Evolutionary conservation across 2,329 filamentous ascomycete species (phyloP).

Genomic region (Cytospora piceicola): DNA sequence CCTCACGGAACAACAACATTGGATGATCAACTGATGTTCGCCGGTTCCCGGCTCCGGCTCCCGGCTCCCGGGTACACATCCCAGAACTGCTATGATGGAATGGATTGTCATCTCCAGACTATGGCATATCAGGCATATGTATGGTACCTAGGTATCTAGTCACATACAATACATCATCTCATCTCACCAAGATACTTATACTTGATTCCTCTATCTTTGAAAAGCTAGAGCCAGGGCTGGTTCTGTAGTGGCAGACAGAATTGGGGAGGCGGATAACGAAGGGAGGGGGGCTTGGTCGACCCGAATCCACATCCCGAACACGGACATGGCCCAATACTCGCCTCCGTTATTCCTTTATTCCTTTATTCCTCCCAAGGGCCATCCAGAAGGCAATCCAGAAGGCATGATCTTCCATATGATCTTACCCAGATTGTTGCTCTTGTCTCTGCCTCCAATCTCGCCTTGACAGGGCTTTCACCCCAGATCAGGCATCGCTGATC

Average conservation of each 20-base stretch:
- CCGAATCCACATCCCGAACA: background rate
- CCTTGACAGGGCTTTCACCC: background rate
- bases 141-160: too few species aligned
- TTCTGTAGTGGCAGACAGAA: too few species aligned
- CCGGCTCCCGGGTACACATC: too few species aligned
- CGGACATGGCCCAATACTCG: background rate
- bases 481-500: background rate
- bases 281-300: background rate
- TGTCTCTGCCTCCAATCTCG: slow-evolving; percentile 16
- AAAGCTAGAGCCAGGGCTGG: too few species aligned
- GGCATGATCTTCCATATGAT: background rate
- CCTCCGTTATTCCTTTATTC: background rate
- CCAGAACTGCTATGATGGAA: too few species aligned
- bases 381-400: background rate
- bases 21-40: background rate
- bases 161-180: too few species aligned
- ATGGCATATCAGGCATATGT: too few species aligned
- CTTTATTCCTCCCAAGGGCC: background rate
- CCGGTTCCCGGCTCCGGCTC: background rate
- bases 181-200: too few species aligned
- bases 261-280: too few species aligned
- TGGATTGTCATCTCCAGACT: too few species aligned
- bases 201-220: too few species aligned
- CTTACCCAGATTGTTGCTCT: background rate
- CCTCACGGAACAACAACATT: background rate